Base-by-base conservation (phyloP, 495 filamentous ascomycete genomes). In the Xanthoparmelia taractica region DNA sequence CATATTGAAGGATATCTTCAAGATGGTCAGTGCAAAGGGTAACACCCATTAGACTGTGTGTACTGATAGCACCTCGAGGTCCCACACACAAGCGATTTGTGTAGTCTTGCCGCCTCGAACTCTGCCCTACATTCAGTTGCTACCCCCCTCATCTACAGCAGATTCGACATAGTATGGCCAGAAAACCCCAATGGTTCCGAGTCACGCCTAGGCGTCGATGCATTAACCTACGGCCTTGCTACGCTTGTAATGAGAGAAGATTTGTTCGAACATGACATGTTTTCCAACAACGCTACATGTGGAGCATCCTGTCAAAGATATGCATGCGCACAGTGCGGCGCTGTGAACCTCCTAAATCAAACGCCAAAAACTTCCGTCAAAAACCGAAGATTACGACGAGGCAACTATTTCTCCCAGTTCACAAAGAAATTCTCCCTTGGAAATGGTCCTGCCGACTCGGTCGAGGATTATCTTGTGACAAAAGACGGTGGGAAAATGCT, bases 121-220 rank as follows among this genome's bases (percentile, higher is more conserved):
- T 92, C 90, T 23, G 83, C 87, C n/a, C 82, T 97, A 18, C 89
- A 96, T 75, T 76, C 78, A 47, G 79, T 97, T 50, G 85, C 89
- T 0, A 87, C 92, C 20, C 91, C 91, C 13, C 84, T 87, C 60
- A 95, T 97, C 69, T 97, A 97, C 72, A 88, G 89, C 2, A 85
- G 90, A 33, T 96, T 97, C 72, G 90, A 96, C 71, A 96, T 96
- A 65, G 87, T 94, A 45, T 97, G 92, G 92, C 93, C 92, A 0
- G 90, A 95, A 66, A 83, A 81, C 8, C 76, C 81, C 52, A 76
- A 81, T 27, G 75, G 83, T 4, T 77, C 83, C 6, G 85, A 89
- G 63, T 83, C 88, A 57, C 80, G 86, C 17, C 82, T 84, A 34
- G 90, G 88, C 47, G 90, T 96, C 36, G 92, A 96, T 77, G 92